These are phyloP conservation scores for Hypoxylon lienhwacheense DNA, from an alignment of 495 filamentous ascomycete genomes.

Conservation along the genomic window DNA sequence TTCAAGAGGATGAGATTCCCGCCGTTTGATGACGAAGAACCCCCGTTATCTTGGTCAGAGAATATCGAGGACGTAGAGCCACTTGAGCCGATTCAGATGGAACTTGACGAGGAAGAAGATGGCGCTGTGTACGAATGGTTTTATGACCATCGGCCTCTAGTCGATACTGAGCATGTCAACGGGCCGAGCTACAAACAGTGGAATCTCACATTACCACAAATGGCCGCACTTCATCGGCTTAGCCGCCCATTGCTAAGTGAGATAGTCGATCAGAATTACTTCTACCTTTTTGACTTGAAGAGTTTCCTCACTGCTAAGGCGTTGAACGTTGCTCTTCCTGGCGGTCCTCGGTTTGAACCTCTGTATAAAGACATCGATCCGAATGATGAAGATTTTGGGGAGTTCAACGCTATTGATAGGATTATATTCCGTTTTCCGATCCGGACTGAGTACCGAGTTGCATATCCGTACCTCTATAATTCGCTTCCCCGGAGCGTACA, in stretches of 20 bases:
- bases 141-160: slow-evolving; percentile 90
- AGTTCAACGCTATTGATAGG: slow-evolving; percentile 99
- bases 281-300: slow-evolving; percentile 95
- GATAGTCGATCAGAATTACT: slow-evolving; percentile 93
- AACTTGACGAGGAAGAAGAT: slow-evolving; percentile 96
- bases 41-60: slow-evolving; percentile 95
- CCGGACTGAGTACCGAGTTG: slow-evolving; percentile 93
- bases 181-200: slow-evolving; percentile 96
- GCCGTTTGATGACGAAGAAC: slow-evolving; percentile 98
- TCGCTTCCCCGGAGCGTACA: slow-evolving; percentile 93
- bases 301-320: slow-evolving; percentile 97
- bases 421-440: slow-evolving; percentile 98
- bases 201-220: slow-evolving; percentile 93
- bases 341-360: slow-evolving; percentile 95
- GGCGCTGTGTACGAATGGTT: slow-evolving; percentile 92
- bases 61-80: slow-evolving; percentile 99
- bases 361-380: slow-evolving; percentile 99
- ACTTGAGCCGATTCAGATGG: slow-evolving; percentile 97
- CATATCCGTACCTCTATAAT: slow-evolving; percentile 94
- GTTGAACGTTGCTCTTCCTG: slow-evolving; percentile 93
- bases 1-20: slow-evolving; percentile 99
- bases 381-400: slow-evolving; percentile 98
- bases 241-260: slow-evolving; percentile 92
- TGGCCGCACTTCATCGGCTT: slow-evolving; percentile 91
- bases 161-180: slow-evolving; percentile 92